Base-by-base conservation (phyloP, 2,329 filamentous ascomycete genomes). In the Cytospora leucostoma region DNA sequence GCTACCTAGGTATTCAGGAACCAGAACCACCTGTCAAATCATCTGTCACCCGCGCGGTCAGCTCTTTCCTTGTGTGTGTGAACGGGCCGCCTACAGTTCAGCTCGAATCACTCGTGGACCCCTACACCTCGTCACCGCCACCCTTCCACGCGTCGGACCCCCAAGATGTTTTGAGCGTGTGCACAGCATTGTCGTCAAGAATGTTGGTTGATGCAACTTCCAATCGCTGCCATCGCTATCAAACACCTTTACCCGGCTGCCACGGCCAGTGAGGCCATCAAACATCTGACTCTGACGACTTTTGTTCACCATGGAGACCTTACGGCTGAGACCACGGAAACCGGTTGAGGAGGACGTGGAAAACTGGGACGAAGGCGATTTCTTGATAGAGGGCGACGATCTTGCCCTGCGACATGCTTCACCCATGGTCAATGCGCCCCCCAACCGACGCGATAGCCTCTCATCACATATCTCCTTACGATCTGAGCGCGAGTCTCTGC, bases 401-500 rank as follows among this genome's bases (percentile, higher is more conserved):
- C 76, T 90, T 68, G 81, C 80, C 60, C 84, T 88, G 67, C 79
- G 81, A 70, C 84, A 81, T 72, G 81, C 81, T 34, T 78, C 80
- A 40, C 78, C 76, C 44, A 72, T 77, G 40, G 74, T 75, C 63
- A 80, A 78, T 63, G 73, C 74, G 38, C 76, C 77, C 35, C 77
- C 77, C 65, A 83, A 86, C 66, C 84, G 86, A 66, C 86, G 91
- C 67, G 90, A 93, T 70, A 93, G 90, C 19, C 86, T 90, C 62
- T 97, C 93, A 1, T 96, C 91, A 64, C 89, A 91, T 69, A 79
- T 88, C 68, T 96, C 93, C 19, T 86, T 92, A 70, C 89, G 89
- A 70, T 97, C 92, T 61, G 93, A 96, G 72, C 84, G 92, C 54
- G 89, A 92, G 59, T 92, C 89, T 1, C 80, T 87, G 68, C 84